Evolutionary conservation across 2,329 filamentous ascomycete species (phyloP).

Genomic region (Byssothecium circinans): DNA sequence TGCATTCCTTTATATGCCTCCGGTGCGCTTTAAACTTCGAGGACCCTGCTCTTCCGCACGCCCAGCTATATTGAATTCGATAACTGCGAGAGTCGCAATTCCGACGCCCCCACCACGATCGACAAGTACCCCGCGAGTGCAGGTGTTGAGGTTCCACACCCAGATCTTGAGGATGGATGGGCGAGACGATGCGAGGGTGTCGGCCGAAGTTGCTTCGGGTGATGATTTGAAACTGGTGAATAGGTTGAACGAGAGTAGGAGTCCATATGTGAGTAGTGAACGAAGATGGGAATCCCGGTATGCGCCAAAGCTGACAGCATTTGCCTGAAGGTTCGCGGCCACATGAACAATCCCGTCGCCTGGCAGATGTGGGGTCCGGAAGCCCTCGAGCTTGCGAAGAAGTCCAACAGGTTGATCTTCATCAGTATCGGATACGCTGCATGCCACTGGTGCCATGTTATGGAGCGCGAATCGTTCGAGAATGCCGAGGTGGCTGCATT

Average conservation of each 20-base stretch:
- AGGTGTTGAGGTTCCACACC: slow-evolving; percentile 28
- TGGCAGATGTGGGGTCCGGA: slow-evolving; percentile 89
- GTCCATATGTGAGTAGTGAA: slow-evolving; percentile 62
- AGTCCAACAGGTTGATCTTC: slow-evolving; percentile 85
- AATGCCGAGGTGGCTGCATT: slow-evolving; percentile 77
- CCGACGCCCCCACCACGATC: slow-evolving; percentile 13
- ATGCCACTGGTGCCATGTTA: slow-evolving; percentile 90
- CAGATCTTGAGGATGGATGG: slow-evolving; percentile 36
- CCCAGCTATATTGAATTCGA: slow-evolving; percentile 5
- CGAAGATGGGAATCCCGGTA: neutral
- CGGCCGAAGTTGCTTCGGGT: slow-evolving; percentile 12
- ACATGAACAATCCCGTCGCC: slow-evolving; percentile 78
- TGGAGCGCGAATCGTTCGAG: slow-evolving; percentile 89
- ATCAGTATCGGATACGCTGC: slow-evolving; percentile 93
- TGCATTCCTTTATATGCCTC: slow-evolving; percentile 26
- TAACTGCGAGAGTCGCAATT: slow-evolving; percentile 3
- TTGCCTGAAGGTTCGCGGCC: slow-evolving; percentile 63
- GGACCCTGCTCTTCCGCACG: slow-evolving; percentile 26
- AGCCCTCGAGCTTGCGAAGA: slow-evolving; percentile 73
- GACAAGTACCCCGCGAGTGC: slow-evolving; percentile 18
- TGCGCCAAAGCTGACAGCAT: slow-evolving; percentile 11
- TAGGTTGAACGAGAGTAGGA: slow-evolving; percentile 62
- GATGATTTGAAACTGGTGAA: slow-evolving; percentile 53
- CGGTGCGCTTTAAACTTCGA: slow-evolving; percentile 30
- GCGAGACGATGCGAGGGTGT: slow-evolving; percentile 14